Base-by-base conservation (phyloP, 1,284 basidiomycete genomes). In the Mrakiaceae sp. region DNA sequence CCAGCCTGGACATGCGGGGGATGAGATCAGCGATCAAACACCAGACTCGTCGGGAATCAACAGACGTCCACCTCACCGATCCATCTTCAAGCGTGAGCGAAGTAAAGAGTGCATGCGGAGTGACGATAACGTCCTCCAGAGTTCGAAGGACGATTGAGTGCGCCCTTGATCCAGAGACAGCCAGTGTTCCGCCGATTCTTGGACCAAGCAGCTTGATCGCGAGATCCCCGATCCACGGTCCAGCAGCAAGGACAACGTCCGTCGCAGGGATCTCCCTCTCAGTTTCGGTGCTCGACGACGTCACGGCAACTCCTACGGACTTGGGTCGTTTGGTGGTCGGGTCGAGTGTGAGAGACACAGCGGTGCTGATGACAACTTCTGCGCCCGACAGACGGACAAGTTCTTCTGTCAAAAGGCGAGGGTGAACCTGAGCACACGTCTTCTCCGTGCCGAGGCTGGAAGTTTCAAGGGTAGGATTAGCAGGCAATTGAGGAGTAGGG, bases 141-240 rank as follows among this genome's bases (percentile, higher is more conserved):
- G 27, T 27, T 27, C 27, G 27, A 27, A 27, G 27, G 27, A 27
- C 76, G 52, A 82, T 76, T 49, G 76, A 78, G 68, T 81, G 81
- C 3, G 81, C 81, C 57, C 80, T 72, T 47, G 76, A 75, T 0
- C 80, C 80, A 5, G 71, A 71, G 27, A 76, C 73, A 51, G 69
- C 74, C 14, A 75, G 66, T 55, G 73, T 73, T 5, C 74, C 70
- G 9, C 77, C 77, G 27, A 78, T 71, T 39, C 77, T 70, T 43
- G 73, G 66, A 11, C 81, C 79, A 67, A 84, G 79, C 40, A 86
- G 76, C 63, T 78, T 73, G 39, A 72, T 68, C 51, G 82, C 77
- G 7, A 85, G 77, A 55, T 73, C 72, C 0, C 89, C 82, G 0
- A 90, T 90, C 93, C 93, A 97, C 1, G 90, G 88, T 11, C 92